Evolutionary conservation across 331 rosid species (phyloP).

Genomic region (Arachis monticola): DNA sequence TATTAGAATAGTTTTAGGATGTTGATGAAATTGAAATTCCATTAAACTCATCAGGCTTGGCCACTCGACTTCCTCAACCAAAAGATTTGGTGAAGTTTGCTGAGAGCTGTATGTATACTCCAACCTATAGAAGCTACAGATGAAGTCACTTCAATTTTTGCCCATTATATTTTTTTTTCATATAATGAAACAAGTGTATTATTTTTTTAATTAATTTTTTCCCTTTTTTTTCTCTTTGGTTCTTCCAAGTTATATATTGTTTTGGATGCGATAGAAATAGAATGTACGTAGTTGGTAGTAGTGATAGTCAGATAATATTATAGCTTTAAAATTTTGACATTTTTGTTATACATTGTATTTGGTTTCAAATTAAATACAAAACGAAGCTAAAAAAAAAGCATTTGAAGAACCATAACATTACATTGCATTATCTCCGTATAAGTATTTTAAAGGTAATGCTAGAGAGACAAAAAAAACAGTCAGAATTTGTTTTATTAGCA

Average conservation of each 20-base stretch:
- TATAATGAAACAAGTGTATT: background rate
- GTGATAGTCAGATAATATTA: slow-evolving; percentile 30
- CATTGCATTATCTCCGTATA: too few relatives aligned
- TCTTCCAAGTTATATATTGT: slow-evolving; percentile 18
- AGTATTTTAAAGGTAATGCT: too few relatives aligned
- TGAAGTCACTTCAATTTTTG: slow-evolving; percentile 42
- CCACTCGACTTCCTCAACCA: slow-evolving; percentile 85
- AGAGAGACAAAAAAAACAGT: too few relatives aligned
- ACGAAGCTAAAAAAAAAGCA: slow-evolving; percentile 3
- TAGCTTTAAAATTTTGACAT: slow-evolving; percentile 36
- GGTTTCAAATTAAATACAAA: slow-evolving; percentile 26
- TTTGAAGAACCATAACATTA: background rate
- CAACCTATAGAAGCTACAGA: slow-evolving; percentile 66
- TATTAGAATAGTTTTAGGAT: background rate
- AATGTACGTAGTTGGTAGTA: slow-evolving; percentile 35
- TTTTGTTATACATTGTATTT: slow-evolving; percentile 16
- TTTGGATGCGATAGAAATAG: slow-evolving; percentile 30
- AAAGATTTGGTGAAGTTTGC: slow-evolving; percentile 78
- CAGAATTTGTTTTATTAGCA: too few relatives aligned
- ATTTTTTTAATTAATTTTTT: too few relatives aligned
- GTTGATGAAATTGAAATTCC: slow-evolving; percentile 23
- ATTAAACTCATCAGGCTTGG: slow-evolving; percentile 69
- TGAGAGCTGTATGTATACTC: slow-evolving; percentile 91
- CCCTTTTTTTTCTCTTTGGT: background rate
- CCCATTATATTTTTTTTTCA: slow-evolving; percentile 1